Base-by-base conservation (phyloP, 192 early-diverging fungal species). In the Coemansia sp. region DNA sequence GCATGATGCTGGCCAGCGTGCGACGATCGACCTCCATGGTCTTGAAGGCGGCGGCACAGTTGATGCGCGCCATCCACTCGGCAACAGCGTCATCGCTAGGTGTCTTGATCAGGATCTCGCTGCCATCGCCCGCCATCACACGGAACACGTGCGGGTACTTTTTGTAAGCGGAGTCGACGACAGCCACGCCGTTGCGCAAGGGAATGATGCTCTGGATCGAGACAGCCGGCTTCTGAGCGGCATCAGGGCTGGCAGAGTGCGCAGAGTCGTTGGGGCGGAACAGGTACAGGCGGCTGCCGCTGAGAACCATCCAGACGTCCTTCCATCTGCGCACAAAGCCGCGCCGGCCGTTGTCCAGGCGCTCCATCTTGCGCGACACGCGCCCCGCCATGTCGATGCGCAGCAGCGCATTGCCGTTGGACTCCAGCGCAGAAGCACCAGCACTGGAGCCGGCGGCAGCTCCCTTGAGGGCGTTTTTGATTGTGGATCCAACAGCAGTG, bases 131-230 rank as follows among this genome's bases (percentile, higher is more conserved):
- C 5, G 86, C 84, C 20, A 87, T 81, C 19, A 92, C 66, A 19
- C 91, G 84, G 67, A 91, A 90, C n/a, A 89, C 89, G 37, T 92
- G 83, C n/a, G 85, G 83, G 55, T 92, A 89, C 81, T 92, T 92
- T 47, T 65, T 84, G 71, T 92, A 92, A 6, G 62, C 75, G 11
- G 84, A 71, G 37, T 92, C 91, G 25, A 84, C 84, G 13, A 92
- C 74, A 17, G 87, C 85, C 25, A 92, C 84, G 10, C 88, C 85
- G 42, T 88, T 82, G 20, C 82, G 67, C 27, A 88, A 81, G 38
- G 89, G 85, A 7, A 86, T 67, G 37, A 91, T 66, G 42, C 84
- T 52, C 75, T 74, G 72, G 15, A 78, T 61, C 0, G 66, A 36
- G 59, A 73, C 64, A 14, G 70, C 66, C 38, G 56, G 31, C 30